phyloP scores from a whole-genome alignment of 257 asterid species.

The Galeopsis tetrahit region DNA sequence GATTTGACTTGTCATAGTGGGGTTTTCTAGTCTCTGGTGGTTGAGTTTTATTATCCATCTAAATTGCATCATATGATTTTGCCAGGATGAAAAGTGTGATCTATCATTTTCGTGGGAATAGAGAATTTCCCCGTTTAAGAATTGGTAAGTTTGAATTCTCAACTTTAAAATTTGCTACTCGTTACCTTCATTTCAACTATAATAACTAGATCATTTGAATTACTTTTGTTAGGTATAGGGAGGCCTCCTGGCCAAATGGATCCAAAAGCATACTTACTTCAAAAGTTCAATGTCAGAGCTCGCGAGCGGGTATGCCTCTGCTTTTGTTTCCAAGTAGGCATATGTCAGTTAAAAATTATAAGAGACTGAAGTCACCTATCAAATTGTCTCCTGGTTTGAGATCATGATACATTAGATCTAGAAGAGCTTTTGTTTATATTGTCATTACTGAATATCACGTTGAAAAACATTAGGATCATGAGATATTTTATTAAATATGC shows the following conservation, averaged over 20 bases:
- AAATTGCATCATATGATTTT: constrained; percentile 26
- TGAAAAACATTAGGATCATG: neutral
- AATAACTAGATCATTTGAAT: constrained; percentile 18
- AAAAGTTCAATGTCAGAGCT: constrained; percentile 79
- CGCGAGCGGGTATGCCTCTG: constrained; percentile 68
- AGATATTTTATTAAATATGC: neutral
- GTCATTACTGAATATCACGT: neutral
- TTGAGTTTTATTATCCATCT: constrained; percentile 27
- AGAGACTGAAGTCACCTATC: neutral
- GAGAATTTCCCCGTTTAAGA: constrained; percentile 88
- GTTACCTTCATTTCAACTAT: constrained; percentile 20
- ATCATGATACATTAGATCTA: neutral
- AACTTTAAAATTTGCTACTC: constrained; percentile 24
- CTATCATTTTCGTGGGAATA: constrained; percentile 76
- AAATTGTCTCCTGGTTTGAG: neutral
- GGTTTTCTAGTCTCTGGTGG: constrained; percentile 1
- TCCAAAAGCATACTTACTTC: constrained; percentile 93
- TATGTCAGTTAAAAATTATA: neutral
- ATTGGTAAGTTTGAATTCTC: constrained; percentile 64
- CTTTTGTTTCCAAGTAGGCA: constrained; percentile 26
- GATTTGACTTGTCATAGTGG: neutral
- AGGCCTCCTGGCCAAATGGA: constrained; percentile 98
- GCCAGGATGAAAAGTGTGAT: constrained; percentile 80
- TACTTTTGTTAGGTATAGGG: constrained; percentile 70
- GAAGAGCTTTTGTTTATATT: neutral